Conservation (phyloP, 208 protist genomes). For the Leishmania gerbilli region DNA sequence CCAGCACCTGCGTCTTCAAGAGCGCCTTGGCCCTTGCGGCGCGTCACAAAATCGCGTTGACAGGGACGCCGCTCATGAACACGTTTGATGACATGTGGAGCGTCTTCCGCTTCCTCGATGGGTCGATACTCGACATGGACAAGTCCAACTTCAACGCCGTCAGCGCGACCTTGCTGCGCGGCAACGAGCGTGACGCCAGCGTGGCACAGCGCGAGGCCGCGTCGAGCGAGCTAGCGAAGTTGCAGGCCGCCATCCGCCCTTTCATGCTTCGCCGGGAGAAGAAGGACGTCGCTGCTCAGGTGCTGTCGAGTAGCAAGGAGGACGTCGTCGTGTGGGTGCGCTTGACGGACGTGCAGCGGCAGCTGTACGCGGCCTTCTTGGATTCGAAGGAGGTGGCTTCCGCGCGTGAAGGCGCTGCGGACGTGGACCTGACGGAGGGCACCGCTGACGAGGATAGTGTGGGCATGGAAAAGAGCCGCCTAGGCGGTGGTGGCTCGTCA, state of each 20-base stretch:
- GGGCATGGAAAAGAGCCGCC: too few relatives aligned
- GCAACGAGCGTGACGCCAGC: slow-evolving; percentile 80
- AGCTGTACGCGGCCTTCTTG: slow-evolving; percentile 69
- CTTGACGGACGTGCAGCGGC: slow-evolving; percentile 55
- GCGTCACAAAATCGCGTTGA: slow-evolving; percentile 80
- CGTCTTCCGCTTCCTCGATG: slow-evolving; percentile 82
- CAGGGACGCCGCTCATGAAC: slow-evolving; percentile 89
- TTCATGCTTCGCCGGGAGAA: slow-evolving; percentile 87
- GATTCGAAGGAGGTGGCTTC: slow-evolving; percentile 25
- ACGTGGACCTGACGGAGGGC: slow-evolving; percentile 17
- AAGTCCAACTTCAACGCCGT: slow-evolving; percentile 45
- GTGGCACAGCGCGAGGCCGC: slow-evolving; percentile 39
- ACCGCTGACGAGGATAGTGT: not conserved
- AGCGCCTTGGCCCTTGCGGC: slow-evolving; percentile 61
- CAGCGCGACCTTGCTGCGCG: slow-evolving; percentile 60
- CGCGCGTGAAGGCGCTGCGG: slow-evolving; percentile 1
- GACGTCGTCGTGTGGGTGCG: slow-evolving; percentile 84
- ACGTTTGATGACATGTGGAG: slow-evolving; percentile 87
- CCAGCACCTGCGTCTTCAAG: slow-evolving; percentile 57
- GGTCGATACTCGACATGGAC: slow-evolving; percentile 45
- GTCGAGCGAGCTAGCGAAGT: slow-evolving; percentile 37
- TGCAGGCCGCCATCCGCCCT: slow-evolving; percentile 61
- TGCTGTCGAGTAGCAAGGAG: slow-evolving; percentile 52
- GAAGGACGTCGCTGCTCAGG: slow-evolving; percentile 31
- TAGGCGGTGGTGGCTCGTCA: not conserved